Conservation (phyloP, 176 grass and related monocot genomes). For the Pontederia paniculata region DNA sequence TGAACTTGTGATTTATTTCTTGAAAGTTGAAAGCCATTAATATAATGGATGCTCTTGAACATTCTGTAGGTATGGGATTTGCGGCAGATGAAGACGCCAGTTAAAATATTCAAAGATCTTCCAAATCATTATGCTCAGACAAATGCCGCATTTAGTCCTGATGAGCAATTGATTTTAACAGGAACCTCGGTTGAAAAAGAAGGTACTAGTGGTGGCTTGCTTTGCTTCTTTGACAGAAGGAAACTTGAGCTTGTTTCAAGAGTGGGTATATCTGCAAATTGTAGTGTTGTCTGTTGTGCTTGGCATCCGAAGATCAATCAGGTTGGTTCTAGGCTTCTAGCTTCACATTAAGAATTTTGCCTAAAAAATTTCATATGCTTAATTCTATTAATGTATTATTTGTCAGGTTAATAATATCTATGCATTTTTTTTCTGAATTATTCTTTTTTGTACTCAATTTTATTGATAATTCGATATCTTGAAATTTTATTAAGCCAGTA, state of each 20-base stretch:
- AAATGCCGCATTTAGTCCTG: slow-evolving; percentile 81
- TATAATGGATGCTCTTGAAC: background rate
- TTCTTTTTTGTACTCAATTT: no score
- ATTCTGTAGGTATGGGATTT: slow-evolving; percentile 78
- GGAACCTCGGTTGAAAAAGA: slow-evolving; percentile 95
- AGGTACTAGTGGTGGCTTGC: slow-evolving; percentile 56
- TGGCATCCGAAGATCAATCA: slow-evolving; percentile 96
- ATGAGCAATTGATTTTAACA: slow-evolving; percentile 87
- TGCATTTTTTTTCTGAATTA: no score
- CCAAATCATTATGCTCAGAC: slow-evolving; percentile 89
- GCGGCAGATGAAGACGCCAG: slow-evolving; percentile 58
- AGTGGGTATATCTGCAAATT: slow-evolving; percentile 76
- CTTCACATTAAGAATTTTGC: background rate
- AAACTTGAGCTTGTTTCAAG: slow-evolving; percentile 89
- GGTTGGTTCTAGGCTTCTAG: slow-evolving; percentile 26
- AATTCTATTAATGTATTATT: no score
- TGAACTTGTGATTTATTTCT: slow-evolving; percentile 15
- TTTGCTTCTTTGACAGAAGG: slow-evolving; percentile 95
- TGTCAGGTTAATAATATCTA: no score
- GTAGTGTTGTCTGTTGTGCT: slow-evolving; percentile 68
- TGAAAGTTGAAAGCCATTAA: background rate
- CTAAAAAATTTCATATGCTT: no score
- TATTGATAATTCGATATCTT: no score
- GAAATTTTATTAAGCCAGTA: no score
- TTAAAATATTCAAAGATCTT: slow-evolving; percentile 80